phyloP scores from a whole-genome alignment of 495 filamentous ascomycete genomes.

The Cryomyces minteri region DNA sequence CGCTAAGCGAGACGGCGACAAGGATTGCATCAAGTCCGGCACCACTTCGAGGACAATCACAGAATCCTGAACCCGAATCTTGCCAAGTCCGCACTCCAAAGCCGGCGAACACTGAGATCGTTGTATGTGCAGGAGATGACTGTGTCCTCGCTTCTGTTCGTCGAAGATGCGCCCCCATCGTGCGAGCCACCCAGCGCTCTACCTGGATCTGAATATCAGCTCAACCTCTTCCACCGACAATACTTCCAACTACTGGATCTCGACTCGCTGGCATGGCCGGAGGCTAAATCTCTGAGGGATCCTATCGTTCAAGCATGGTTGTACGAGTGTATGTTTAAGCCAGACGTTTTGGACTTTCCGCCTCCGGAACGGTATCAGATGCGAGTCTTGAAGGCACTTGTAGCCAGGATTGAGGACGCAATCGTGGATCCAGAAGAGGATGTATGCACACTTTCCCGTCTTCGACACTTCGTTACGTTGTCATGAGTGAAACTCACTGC shows the following conservation, averaged over 20 bases:
- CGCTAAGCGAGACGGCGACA: too few species aligned
- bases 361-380: slow-evolving; percentile 51
- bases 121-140: too few species aligned
- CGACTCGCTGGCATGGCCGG: slow-evolving; percentile 34
- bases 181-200: too few species aligned
- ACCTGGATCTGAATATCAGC: slow-evolving; percentile 8
- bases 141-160: too few species aligned
- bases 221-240: slow-evolving; percentile 31
- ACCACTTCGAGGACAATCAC: too few species aligned
- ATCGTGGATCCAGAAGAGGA: slow-evolving; percentile 65
- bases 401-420: slow-evolving; percentile 42
- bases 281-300: slow-evolving; percentile 28
- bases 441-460: slow-evolving; percentile 38
- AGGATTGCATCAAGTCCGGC: too few species aligned
- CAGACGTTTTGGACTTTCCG: slow-evolving; percentile 25
- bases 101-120: too few species aligned
- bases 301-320: slow-evolving; percentile 40
- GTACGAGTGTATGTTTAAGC: slow-evolving; percentile 43
- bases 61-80: too few species aligned
- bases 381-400: slow-evolving; percentile 52
- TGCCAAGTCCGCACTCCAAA: too few species aligned
- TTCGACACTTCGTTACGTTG: neutral
- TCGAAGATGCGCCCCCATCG: too few species aligned
- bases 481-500: too few species aligned
- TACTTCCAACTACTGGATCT: slow-evolving; percentile 51